A percentile compares a stretch with the other conserved stretches of the same genome.
phyloP scores from a whole-genome alignment of 495 filamentous ascomycete species.

The Aspergillus panamensis region DNA sequence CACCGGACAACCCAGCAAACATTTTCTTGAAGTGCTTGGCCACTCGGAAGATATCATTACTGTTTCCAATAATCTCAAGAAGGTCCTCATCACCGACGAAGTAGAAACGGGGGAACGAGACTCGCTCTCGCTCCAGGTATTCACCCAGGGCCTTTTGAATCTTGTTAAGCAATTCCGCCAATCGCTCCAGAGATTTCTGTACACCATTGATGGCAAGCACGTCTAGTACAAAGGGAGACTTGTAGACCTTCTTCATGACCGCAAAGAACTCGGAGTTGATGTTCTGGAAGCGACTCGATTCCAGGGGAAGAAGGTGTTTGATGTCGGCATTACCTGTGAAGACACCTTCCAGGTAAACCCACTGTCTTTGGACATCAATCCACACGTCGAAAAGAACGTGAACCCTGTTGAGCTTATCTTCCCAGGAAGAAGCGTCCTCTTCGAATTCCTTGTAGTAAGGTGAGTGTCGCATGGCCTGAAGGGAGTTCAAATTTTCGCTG shows the following conservation, averaged over 20 bases:
- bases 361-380: conserved; percentile 99
- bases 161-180: conserved; percentile 95
- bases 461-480: conserved; percentile 98
- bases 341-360: conserved; percentile 98
- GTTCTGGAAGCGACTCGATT: conserved; percentile 94
- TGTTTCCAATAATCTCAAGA: conserved; percentile 99
- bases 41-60: conserved; percentile 91
- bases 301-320: conserved; percentile 93
- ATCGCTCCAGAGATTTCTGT: conserved; percentile 89
- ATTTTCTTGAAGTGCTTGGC: conserved; percentile 99
- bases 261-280: conserved; percentile 98
- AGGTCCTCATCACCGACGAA: conserved; percentile 99
- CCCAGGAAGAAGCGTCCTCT: conserved; percentile 93
- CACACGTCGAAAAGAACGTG: conserved; percentile 98
- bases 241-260: conserved; percentile 98
- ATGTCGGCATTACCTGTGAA: conserved; percentile 99
- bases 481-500: conserved; percentile 93
- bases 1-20: conserved; percentile 91
- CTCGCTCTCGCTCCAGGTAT: conserved; percentile 94
- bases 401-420: conserved; percentile 95
- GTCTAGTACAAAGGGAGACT: conserved; percentile 89
- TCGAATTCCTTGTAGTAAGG: conserved; percentile 99
- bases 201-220: conserved; percentile 92
- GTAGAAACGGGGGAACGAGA: conserved; percentile 97
- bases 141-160: conserved; percentile 99